phyloP scores from a whole-genome alignment of 1,284 basidiomycete genomes.

The Ceratobasidium sp. region DNA sequence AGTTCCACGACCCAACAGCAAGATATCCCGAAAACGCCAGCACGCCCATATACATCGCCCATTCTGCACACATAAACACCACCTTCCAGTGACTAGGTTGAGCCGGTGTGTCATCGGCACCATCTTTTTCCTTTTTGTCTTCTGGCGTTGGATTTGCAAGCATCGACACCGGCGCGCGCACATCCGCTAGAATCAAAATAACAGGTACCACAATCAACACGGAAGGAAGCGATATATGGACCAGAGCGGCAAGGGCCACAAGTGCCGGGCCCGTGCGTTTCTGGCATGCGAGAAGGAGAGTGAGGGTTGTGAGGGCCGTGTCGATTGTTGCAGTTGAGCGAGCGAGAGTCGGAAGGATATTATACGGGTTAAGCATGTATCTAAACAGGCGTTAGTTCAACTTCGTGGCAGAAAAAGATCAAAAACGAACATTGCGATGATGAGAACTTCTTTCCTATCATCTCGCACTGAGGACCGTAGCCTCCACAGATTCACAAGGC shows the following conservation, averaged over 20 bases:
- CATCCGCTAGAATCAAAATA: conserved; percentile 61
- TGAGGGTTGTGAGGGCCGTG: conserved; percentile 68
- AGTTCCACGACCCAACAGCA: conserved; percentile 64
- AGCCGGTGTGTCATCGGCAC: conserved; percentile 28
- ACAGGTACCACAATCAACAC: conserved; percentile 71
- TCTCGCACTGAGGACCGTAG: conserved; percentile 58
- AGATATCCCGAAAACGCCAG: conserved; percentile 57
- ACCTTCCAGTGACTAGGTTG: neutral
- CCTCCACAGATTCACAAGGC: conserved; percentile 70
- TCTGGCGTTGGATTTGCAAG: conserved; percentile 65
- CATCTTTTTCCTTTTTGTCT: conserved; percentile 47
- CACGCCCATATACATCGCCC: conserved; percentile 57
- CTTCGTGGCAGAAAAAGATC: neutral
- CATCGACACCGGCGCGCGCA: conserved; percentile 64
- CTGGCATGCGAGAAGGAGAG: conserved; percentile 71
- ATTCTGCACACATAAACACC: conserved; percentile 56
- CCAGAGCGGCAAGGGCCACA: conserved; percentile 68
- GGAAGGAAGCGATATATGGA: conserved; percentile 75
- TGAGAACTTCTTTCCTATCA: conserved; percentile 60
- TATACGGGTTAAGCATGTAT: conserved; percentile 88
- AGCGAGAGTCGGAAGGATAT: conserved; percentile 76
- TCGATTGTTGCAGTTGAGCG: conserved; percentile 81
- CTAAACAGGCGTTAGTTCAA: conserved; percentile 52
- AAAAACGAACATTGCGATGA: conserved; percentile 65
- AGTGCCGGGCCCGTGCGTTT: conserved; percentile 56